phyloP scores from a whole-genome alignment of 1,284 basidiomycete genomes.

The Cryptococcus sp. region DNA sequence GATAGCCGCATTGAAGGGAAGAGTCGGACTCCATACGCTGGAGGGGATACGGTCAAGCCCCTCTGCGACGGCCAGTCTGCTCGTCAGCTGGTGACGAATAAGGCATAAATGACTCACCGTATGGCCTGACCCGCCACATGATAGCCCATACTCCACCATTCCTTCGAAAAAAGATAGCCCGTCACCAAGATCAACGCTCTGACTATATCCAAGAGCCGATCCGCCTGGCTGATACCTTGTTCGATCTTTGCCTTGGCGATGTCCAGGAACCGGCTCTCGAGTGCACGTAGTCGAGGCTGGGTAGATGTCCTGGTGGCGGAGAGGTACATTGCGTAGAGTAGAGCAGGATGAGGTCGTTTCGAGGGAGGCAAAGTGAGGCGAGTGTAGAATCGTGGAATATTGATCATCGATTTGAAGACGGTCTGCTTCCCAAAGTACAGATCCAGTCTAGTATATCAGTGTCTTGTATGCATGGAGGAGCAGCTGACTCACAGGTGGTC shows the following conservation, averaged over 20 bases:
- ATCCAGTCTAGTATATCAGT: conserved; percentile 18
- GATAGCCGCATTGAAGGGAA: conserved; percentile 14
- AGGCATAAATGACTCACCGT: conserved; percentile 6
- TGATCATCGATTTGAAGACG: conserved; percentile 12
- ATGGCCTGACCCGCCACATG: conserved; percentile 19
- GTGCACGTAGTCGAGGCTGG: conserved; percentile 22
- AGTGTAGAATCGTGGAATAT: conserved; percentile 24
- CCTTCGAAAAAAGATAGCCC: conserved; percentile 26
- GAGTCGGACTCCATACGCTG: conserved; percentile 12
- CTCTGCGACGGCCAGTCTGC: conserved; percentile 23
- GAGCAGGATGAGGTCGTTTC: conserved; percentile 24
- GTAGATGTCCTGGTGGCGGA: conserved; percentile 20
- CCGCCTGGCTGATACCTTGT: conserved; percentile 18
- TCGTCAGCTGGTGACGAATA: neutral
- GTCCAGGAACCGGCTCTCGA: conserved; percentile 28
- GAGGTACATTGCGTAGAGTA: conserved; percentile 28
- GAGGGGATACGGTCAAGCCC: conserved; percentile 26
- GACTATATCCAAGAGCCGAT: conserved; percentile 30
- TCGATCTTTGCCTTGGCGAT: conserved; percentile 30
- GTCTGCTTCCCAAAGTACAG: conserved; percentile 18
- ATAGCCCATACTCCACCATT: conserved; percentile 26
- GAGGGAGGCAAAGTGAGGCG: conserved; percentile 20
- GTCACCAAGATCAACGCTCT: conserved; percentile 26
- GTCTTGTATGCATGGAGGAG: neutral
- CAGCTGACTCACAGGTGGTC: conserved; percentile 27